Percentiles rank a stretch among this genome's conserved stretches.
Conservation (phyloP, 1,284 basidiomycete species). For the Cutaneotrichosporon sp. region DNA sequence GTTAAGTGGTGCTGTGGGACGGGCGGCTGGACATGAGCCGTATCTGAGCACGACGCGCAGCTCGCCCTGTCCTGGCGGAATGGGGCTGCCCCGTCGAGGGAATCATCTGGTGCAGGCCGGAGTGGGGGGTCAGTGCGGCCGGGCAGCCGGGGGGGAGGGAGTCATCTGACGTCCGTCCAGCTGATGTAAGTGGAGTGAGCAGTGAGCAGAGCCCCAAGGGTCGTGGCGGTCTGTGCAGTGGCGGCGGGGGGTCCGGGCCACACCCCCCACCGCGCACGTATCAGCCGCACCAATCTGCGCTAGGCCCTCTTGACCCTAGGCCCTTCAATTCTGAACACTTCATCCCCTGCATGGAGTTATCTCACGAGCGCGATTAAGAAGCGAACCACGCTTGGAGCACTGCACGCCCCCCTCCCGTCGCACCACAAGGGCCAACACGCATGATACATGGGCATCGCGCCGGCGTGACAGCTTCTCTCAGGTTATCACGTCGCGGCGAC, state of each 20-base stretch:
- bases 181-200: not conserved
- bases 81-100: not conserved
- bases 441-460: too few species aligned
- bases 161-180: not conserved
- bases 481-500: not conserved
- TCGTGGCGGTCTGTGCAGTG: not conserved
- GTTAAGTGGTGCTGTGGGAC: not conserved
- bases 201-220: not conserved
- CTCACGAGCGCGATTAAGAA: not conserved
- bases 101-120: too few species aligned
- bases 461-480: not conserved
- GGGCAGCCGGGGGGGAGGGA: not conserved
- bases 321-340: not conserved
- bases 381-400: not conserved
- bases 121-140: not conserved
- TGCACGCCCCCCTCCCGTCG: not conserved
- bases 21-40: not conserved
- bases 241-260: not conserved
- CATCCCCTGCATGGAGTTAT: not conserved
- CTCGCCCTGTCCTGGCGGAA: too few species aligned
- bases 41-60: not conserved
- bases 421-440: not conserved
- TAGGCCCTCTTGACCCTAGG: not conserved
- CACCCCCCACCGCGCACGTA: not conserved
- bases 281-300: not conserved